Base-by-base conservation (phyloP, 495 filamentous ascomycete species). In the Aspergillus bridgeri region DNA sequence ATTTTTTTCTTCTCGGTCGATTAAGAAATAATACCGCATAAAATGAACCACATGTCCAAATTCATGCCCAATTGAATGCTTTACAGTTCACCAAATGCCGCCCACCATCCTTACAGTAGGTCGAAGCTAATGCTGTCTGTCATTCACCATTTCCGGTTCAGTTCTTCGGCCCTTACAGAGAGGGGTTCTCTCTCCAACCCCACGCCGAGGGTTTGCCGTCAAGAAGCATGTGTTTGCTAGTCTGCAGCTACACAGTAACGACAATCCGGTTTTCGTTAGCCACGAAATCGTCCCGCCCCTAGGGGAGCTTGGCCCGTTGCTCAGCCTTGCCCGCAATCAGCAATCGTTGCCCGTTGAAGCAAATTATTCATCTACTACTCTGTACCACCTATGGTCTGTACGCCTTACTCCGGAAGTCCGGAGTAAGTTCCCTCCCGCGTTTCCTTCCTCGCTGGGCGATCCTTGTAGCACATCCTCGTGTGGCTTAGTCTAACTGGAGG, bases 1-100 rank as follows among this genome's bases (percentile, higher is more conserved):
- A 54, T 54, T 59, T 49, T 59, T n/a, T 25, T 54, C 29, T 48
- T 20, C 42, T 57, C 48, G 55, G 48, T 52, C 56, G 46, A 57
- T 24, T 44, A 43, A 48, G 19, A 38, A 56, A 15, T 38, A 38
- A 38, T 38, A 15, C 33, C 33, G 33, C 33, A 38, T 38, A 38
- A 38, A 15, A 38, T 38, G 33, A 13, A 38, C 33, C 33, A 13
- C 7, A 15, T 4, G 8, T 4, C 33, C 33, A 15, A 15, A 38
- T 15, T 4, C 6, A 47, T 47, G 17, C 45, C 45, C 45, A 47
- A 47, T 38, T 3, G 33, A 15, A 38, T 38, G 7, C 9, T 8
- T 8, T 38, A 38, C 7, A 38, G 33, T 38, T 38, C 33, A 38
- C 33, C 1, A 38, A 38, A 11, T 13, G 25, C 25, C 7, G n/a